These are phyloP conservation scores for Penicillium sp. DNA, from an alignment of 2,329 filamentous ascomycete species.

Conservation along the genomic window DNA sequence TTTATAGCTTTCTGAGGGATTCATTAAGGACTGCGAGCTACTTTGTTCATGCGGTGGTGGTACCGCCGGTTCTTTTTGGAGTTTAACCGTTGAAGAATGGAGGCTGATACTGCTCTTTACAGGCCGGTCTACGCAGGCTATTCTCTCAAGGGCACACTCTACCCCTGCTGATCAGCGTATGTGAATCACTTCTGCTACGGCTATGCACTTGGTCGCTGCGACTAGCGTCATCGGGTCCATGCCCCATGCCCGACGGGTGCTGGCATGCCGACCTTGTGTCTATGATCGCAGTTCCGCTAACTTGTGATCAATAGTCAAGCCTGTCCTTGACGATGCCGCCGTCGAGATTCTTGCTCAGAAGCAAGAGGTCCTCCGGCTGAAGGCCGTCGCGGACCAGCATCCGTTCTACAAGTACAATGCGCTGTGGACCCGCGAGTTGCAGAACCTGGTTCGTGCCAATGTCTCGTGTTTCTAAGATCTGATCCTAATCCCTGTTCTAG, in stretches of 20 bases:
- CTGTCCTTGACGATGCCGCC: conserved; percentile 73
- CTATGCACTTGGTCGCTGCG: background rate
- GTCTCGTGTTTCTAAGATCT: background rate
- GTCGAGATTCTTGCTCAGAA: conserved; percentile 74
- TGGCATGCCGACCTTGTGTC: background rate
- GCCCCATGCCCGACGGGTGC: background rate
- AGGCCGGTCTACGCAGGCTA: conserved; percentile 79
- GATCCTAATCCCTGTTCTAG: conserved; percentile 51
- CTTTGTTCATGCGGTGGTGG: background rate
- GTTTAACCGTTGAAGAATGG: conserved; percentile 3
- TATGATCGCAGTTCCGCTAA: conserved; percentile 14
- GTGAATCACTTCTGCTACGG: conserved; percentile 35
- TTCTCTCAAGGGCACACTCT: conserved; percentile 87
- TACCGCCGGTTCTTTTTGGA: background rate
- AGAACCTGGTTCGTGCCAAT: conserved; percentile 69
- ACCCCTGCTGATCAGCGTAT: conserved; percentile 71
- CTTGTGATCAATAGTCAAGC: conserved; percentile 60
- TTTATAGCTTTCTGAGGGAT: background rate
- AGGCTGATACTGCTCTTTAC: conserved; percentile 17
- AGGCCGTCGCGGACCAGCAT: conserved; percentile 76
- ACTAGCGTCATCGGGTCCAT: background rate
- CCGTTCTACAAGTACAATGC: conserved; percentile 98
- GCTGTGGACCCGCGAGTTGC: conserved; percentile 82
- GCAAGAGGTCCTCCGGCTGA: conserved; percentile 72
- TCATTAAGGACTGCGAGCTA: background rate